Evolutionary conservation across 169 alveolate genomes (phyloP).

Genomic region (Besnoitia besnoiti): DNA sequence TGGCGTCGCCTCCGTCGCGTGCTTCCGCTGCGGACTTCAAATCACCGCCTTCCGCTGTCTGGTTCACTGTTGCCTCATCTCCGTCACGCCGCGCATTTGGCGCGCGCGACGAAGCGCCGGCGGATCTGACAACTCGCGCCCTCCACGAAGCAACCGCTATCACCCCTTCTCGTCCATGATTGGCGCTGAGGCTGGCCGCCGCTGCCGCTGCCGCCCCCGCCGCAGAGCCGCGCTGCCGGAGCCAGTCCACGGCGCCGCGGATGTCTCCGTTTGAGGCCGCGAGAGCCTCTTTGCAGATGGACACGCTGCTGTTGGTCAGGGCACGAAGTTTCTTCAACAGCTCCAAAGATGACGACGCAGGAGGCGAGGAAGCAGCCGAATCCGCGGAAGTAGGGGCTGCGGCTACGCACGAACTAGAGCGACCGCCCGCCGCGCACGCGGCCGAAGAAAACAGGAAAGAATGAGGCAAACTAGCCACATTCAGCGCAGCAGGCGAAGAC

Average conservation of each 20-base stretch:
- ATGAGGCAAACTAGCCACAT: neutral
- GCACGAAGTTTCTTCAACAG: conserved; percentile 11
- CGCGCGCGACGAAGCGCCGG: neutral
- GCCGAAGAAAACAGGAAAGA: neutral
- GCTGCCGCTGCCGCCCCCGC: conserved; percentile 32
- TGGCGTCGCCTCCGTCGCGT: neutral
- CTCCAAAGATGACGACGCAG: conserved; percentile 11
- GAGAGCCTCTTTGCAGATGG: conserved; percentile 28
- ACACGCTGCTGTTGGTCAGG: neutral
- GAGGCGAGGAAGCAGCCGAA: neutral
- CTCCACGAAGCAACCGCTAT: conserved; percentile 36
- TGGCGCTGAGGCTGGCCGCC: neutral
- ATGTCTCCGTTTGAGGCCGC: neutral
- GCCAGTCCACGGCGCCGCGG: conserved; percentile 38
- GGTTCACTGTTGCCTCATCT: neutral
- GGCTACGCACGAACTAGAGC: neutral
- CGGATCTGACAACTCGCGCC: neutral
- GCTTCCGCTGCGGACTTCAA: no score
- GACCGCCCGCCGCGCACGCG: neutral
- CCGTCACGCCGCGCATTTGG: neutral
- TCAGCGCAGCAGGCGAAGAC: no score
- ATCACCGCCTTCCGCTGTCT: neutral
- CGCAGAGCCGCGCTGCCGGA: conserved; percentile 7
- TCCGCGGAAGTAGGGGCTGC: neutral
- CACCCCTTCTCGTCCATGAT: neutral